These are phyloP conservation scores for Gyrodon lividus DNA, from an alignment of 768 basidiomycete species.

Conservation along the genomic window DNA sequence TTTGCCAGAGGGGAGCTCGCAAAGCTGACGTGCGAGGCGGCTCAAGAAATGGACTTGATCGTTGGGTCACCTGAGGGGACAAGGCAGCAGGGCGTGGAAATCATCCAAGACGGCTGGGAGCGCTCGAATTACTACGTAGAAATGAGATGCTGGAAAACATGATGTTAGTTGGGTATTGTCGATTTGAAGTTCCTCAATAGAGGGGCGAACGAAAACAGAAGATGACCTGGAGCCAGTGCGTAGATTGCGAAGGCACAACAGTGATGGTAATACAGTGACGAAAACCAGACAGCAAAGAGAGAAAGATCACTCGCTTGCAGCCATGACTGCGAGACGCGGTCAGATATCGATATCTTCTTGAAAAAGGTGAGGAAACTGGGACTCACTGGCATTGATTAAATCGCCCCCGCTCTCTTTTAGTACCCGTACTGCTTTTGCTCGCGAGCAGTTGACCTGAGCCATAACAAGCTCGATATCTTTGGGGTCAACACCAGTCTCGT, in stretches of 20 bases:
- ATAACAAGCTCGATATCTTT: conserved; percentile 97
- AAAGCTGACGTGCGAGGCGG: conserved; percentile 61
- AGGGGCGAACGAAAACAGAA: conserved; percentile 1
- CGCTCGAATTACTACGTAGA: conserved; percentile 88
- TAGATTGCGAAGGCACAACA: conserved; percentile 23
- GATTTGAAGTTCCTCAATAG: conserved; percentile 6
- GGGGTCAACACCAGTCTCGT: conserved; percentile 86
- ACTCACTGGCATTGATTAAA: conserved; percentile 95
- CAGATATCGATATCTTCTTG: conserved; percentile 9
- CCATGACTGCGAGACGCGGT: conserved; percentile 66
- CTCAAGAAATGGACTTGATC: conserved; percentile 50
- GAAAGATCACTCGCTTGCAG: conserved; percentile 76
- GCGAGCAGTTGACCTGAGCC: conserved; percentile 81
- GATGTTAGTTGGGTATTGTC: conserved; percentile 14
- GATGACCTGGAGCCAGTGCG: conserved; percentile 11
- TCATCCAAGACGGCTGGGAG: conserved; percentile 81
- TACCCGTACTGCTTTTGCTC: conserved; percentile 88
- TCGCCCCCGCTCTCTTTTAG: conserved; percentile 92
- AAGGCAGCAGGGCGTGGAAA: conserved; percentile 51
- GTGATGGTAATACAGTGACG: conserved; percentile 30
- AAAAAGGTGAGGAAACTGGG: not conserved
- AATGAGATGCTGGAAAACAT: conserved; percentile 56
- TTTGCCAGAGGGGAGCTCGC: conserved; percentile 80
- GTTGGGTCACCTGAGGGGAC: conserved; percentile 39
- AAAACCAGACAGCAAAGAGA: conserved; percentile 33